Conservation (phyloP, 2,329 filamentous ascomycete genomes). For the Bipolaris sorokiniana region DNA sequence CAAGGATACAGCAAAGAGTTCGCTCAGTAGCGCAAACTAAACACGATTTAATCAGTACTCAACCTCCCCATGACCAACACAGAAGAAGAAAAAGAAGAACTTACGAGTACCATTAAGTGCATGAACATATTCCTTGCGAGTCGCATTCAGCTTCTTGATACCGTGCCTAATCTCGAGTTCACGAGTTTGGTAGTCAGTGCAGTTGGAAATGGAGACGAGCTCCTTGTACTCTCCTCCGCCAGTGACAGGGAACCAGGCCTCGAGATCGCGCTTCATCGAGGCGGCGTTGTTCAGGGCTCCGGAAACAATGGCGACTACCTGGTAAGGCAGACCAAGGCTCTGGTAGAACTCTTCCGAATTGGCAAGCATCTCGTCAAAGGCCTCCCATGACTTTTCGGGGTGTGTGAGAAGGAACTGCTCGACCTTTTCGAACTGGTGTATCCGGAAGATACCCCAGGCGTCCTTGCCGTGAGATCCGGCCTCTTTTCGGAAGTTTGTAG, state of each 20-base stretch:
- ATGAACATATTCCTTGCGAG: conserved; percentile 92
- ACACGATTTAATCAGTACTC: background rate
- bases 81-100: conserved; percentile 5
- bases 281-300: conserved; percentile 63
- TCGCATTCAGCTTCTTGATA: conserved; percentile 74
- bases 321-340: conserved; percentile 86
- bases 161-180: conserved; percentile 93
- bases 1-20: conserved; percentile 90
- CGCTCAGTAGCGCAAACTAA: conserved; percentile 83
- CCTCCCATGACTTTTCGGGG: conserved; percentile 84
- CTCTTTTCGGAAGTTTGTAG: conserved; percentile 94
- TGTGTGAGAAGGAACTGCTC: conserved; percentile 63
- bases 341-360: conserved; percentile 95
- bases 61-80: background rate
- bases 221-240: conserved; percentile 93
- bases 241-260: conserved; percentile 71
- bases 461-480: conserved; percentile 90
- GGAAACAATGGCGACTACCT: conserved; percentile 92
- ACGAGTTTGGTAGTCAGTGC: conserved; percentile 95
- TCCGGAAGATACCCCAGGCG: conserved; percentile 97
- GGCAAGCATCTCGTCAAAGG: conserved; percentile 90
- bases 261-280: conserved; percentile 93
- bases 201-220: conserved; percentile 96
- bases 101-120: conserved; percentile 76
- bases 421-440: conserved; percentile 89